phyloP scores from a whole-genome alignment of 441 rosid species.

The Monsonia emarginata region DNA sequence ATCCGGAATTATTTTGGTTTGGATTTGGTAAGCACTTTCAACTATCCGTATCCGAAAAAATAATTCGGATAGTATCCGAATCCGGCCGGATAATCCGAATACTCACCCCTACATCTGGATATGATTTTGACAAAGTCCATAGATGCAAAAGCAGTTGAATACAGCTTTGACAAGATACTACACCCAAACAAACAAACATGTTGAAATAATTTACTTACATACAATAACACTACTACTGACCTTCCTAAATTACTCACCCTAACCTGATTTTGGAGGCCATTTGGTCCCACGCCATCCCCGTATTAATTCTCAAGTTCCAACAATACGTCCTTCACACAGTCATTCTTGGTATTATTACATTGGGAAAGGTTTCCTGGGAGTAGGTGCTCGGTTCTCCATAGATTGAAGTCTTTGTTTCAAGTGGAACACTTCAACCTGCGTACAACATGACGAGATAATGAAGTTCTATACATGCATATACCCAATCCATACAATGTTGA shows the following conservation, averaged over 20 bases:
- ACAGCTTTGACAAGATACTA: not conserved
- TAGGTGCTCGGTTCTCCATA: conserved; percentile 65
- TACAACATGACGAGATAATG: not conserved
- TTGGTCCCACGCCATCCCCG: too few relatives aligned
- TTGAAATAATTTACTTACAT: not conserved
- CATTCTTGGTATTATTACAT: too few relatives aligned
- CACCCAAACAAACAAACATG: not conserved
- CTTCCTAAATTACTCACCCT: not conserved
- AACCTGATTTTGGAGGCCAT: not conserved
- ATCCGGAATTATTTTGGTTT: too few relatives aligned
- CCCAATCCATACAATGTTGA: not conserved
- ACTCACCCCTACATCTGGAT: too few relatives aligned
- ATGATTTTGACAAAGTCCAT: too few relatives aligned
- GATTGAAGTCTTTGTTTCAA: conserved; percentile 89
- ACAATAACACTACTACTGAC: not conserved
- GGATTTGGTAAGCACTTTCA: too few relatives aligned
- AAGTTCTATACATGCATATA: not conserved
- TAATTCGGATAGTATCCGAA: too few relatives aligned
- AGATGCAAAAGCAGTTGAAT: not conserved
- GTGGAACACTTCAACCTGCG: conserved; percentile 92
- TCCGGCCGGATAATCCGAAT: too few relatives aligned
- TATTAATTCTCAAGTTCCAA: too few relatives aligned
- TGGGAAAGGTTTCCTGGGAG: conserved; percentile 74
- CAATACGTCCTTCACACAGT: too few relatives aligned
- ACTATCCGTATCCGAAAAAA: too few relatives aligned